Conservation (phyloP, 768 basidiomycete species). For the Serendipita sp. region DNA sequence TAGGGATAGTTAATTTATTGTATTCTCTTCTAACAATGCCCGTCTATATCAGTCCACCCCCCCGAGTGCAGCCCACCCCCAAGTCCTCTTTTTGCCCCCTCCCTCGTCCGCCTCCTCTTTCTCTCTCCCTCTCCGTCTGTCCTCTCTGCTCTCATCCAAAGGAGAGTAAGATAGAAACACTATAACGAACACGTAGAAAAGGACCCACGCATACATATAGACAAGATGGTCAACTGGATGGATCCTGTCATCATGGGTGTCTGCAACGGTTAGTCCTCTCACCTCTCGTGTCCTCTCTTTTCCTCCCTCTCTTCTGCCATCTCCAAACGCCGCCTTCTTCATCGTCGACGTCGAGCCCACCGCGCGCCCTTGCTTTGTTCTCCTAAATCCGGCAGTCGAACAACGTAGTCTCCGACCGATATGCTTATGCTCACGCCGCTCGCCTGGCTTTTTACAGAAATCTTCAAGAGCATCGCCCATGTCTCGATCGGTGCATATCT, state of each 20-base stretch:
- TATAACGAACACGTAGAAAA: not conserved
- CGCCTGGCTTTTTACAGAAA: slow-evolving; percentile 22
- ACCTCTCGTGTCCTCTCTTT: not conserved
- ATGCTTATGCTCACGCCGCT: not conserved
- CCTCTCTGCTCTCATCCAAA: not conserved
- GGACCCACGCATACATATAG: not conserved
- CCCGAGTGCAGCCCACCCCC: not conserved
- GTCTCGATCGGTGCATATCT: slow-evolving; percentile 48
- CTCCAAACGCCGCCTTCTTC: not conserved
- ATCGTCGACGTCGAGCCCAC: not conserved
- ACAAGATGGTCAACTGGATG: not conserved
- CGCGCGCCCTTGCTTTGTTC: slow-evolving; percentile 1
- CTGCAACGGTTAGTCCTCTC: not conserved
- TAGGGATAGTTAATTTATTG: no score
- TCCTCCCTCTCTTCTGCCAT: not conserved
- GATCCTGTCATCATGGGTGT: not conserved
- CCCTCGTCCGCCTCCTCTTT: not conserved
- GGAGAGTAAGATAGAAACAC: not conserved
- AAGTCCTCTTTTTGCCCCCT: not conserved
- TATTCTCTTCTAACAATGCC: no score
- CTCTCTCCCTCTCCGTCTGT: not conserved
- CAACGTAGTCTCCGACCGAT: not conserved
- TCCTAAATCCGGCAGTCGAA: not conserved
- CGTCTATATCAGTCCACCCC: not conserved
- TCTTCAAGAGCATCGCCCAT: slow-evolving; percentile 44